Evolutionary conservation across 495 filamentous ascomycete species (phyloP).

Genomic region (Lasiosphaeria miniovina): DNA sequence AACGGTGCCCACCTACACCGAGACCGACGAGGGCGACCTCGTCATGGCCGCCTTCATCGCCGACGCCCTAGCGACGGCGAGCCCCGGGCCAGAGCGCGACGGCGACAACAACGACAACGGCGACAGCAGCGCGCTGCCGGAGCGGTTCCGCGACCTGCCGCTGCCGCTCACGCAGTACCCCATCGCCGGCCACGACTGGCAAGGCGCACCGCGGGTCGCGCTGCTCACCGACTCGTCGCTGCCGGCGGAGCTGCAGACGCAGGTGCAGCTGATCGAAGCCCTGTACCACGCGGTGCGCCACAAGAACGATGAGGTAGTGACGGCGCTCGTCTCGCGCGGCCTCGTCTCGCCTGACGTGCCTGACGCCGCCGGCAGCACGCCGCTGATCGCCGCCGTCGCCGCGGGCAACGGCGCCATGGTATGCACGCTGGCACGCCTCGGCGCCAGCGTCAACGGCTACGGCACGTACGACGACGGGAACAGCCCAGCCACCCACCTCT

Average conservation of each 20-base stretch:
- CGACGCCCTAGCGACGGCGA: background rate
- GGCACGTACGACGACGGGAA: background rate
- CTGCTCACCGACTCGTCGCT: background rate
- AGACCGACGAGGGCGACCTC: conserved; percentile 4
- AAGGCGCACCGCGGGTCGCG: background rate
- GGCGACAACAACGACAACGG: background rate
- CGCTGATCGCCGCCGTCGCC: conserved; percentile 35
- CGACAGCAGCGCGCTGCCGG: background rate
- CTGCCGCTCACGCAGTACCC: background rate
- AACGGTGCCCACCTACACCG: conserved; percentile 16
- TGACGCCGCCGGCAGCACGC: conserved; percentile 24
- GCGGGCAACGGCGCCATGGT: conserved; percentile 30
- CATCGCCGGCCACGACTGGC: background rate
- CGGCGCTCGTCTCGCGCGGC: conserved; percentile 19
- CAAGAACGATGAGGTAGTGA: conserved; percentile 21
- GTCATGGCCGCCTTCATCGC: background rate
- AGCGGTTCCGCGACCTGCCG: background rate
- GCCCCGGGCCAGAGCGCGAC: background rate
- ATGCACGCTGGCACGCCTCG: conserved; percentile 28
- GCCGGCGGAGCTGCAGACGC: conserved; percentile 3
- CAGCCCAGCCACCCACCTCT: background rate
- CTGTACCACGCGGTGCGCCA: conserved; percentile 21
- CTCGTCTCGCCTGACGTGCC: conserved; percentile 30
- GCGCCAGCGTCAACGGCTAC: conserved; percentile 28
- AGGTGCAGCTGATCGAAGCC: conserved; percentile 19